Evolutionary conservation across 2,329 filamentous ascomycete genomes (phyloP), one percentile per base, ranked within the genome.

Genomic region (Didymella keratinophila): DNA sequence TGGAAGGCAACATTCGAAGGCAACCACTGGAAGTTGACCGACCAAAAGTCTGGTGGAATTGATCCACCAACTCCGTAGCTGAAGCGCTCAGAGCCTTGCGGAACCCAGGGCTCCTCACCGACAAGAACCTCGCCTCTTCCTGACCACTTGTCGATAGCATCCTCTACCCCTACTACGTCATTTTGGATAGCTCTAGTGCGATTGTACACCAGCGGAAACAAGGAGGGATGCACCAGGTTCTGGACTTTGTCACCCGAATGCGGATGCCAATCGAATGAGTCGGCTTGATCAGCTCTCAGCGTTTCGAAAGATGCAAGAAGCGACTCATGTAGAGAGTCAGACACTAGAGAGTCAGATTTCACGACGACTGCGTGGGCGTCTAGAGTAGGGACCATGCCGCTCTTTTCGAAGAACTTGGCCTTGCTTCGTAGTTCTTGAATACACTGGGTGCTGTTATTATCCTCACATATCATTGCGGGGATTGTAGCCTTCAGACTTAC

Each of bases 121-220:
- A 45, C 37, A n/a, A 63, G 56, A 56, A 74, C 20, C 1, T 69
- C 62, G 5, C 77, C 77, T 27, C 64, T 70, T 8, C 74, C 76
- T 11, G 63, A 67, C 58, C 67, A 74, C 4, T 68, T 51, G 2
- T 46, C 21, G 5, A 71, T 61, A 21, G 72, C 76, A 28, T 75
- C 68, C 1, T 64, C 45, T 4, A 79, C 59, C 0, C 68, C 58
- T 2, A 78, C 71, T 2, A 56, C 62, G 3, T 49, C 45, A 14
- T 41, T 20, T 11, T 23, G 7, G 10, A 41, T 1, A 11, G 3
- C 37, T 23, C 37, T 23, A 16, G 9, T 41, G 20, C 20, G 37
- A 41, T 11, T 9, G 9, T 23, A 41, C 20, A 41, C 37, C 20
- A 41, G 20, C 2, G 37, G 37, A 23, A 3, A 41, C 20, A 41